Conservation (phyloP, 2,329 filamentous ascomycete species). For the Dactylellina haptotyla region DNA sequence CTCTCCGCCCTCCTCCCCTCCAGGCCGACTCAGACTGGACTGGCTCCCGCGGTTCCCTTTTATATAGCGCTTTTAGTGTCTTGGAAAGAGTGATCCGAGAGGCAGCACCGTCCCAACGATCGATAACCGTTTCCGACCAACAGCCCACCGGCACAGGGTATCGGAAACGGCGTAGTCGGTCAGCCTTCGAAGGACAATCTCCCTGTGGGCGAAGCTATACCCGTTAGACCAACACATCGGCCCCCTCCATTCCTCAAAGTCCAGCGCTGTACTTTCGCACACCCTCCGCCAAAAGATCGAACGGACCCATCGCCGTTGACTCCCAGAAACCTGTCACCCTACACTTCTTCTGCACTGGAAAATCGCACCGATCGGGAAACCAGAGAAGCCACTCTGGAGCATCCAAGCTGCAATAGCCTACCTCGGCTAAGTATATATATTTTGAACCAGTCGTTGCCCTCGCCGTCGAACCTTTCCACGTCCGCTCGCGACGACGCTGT, state of each 20-base stretch:
- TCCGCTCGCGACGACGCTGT: constrained; percentile 24
- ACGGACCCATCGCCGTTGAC: constrained; percentile 2
- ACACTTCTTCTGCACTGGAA: neutral
- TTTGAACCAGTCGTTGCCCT: neutral
- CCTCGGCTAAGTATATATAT: constrained; percentile 12
- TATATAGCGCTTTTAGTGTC: neutral
- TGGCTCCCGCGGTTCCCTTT: neutral
- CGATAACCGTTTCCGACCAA: constrained; percentile 25
- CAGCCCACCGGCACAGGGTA: constrained; percentile 28
- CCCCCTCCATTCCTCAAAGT: neutral
- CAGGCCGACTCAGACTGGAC: neutral
- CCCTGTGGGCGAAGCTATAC: constrained; percentile 33
- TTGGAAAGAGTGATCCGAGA: constrained; percentile 30
- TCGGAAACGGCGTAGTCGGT: constrained; percentile 50
- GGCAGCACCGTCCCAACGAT: constrained; percentile 26
- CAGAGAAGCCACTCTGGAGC: constrained; percentile 5
- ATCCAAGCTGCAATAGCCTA: constrained; percentile 5
- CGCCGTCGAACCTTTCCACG: constrained; percentile 11
- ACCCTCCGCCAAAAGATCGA: neutral
- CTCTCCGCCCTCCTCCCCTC: neutral
- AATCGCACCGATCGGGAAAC: constrained; percentile 33
- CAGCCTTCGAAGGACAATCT: constrained; percentile 50
- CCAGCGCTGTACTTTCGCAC: neutral
- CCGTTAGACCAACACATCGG: constrained; percentile 9
- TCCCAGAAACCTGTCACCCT: neutral